Evolutionary conservation across 306 rosid genomes (phyloP).

Genomic region (Lathyrus oleraceus): DNA sequence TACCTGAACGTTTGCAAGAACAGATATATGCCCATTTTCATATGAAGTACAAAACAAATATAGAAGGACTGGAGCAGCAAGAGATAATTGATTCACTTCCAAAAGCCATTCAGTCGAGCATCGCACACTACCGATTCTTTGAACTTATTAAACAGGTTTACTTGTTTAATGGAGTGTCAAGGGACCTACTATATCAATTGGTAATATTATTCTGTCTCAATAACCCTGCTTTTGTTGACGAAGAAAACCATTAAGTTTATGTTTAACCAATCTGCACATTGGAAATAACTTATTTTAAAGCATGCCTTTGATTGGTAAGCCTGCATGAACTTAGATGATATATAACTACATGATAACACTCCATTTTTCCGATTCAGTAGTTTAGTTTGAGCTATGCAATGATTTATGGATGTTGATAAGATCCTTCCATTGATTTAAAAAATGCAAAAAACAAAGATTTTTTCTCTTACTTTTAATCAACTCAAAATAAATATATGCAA

Average conservation of each 20-base stretch:
- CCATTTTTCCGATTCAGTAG: not conserved
- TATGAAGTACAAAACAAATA: constrained; percentile 66
- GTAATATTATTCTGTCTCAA: constrained; percentile 39
- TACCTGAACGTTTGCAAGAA: constrained; percentile 70
- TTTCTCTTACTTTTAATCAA: not conserved
- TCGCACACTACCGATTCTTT: constrained; percentile 61
- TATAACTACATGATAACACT: not conserved
- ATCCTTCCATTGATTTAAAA: not conserved
- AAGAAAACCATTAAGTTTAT: not conserved
- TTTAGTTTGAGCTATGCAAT: not conserved
- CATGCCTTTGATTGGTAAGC: not conserved
- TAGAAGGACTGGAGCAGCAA: constrained; percentile 83
- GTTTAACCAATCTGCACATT: too few species aligned
- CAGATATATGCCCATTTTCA: constrained; percentile 78
- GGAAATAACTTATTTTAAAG: not conserved
- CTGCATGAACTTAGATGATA: not conserved
- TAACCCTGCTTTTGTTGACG: not conserved
- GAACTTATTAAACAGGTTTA: constrained; percentile 58
- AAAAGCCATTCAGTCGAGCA: constrained; percentile 75
- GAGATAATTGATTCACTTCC: constrained; percentile 79
- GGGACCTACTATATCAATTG: constrained; percentile 79
- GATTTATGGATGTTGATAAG: not conserved
- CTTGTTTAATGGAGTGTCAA: constrained; percentile 74
- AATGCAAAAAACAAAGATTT: not conserved
- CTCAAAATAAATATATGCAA: not conserved